A percentile compares a stretch with the other conserved stretches of the same genome.
phyloP scores from a whole-genome alignment of 2,329 filamentous ascomycete genomes.

The Tolypocladium endophyticum region DNA sequence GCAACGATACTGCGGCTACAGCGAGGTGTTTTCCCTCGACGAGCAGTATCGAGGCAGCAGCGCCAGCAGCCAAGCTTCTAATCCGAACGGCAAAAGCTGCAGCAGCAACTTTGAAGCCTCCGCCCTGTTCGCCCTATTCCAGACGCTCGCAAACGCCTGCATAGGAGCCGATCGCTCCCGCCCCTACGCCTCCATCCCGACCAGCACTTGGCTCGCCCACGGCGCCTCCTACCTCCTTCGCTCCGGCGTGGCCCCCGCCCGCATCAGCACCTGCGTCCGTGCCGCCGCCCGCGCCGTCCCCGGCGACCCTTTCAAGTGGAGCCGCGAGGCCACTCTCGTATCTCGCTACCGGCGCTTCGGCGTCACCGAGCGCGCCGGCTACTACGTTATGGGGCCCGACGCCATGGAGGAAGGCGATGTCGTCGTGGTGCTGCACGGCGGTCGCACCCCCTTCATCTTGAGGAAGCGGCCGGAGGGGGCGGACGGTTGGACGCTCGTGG shows the following conservation, averaged over 20 bases:
- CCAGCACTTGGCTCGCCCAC: constrained; percentile 17
- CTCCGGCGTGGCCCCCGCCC: constrained; percentile 4
- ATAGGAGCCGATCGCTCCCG: constrained; percentile 16
- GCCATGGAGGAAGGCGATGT: constrained; percentile 17
- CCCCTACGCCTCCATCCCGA: constrained; percentile 12
- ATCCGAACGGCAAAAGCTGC: not conserved
- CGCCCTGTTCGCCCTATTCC: constrained; percentile 21
- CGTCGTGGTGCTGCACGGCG: constrained; percentile 21
- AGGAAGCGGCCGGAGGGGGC: constrained; percentile 6
- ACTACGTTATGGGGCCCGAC: constrained; percentile 21
- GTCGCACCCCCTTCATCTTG: constrained; percentile 20
- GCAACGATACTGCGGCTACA: constrained; percentile 15
- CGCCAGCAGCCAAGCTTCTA: not conserved
- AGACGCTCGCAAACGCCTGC: constrained; percentile 23
- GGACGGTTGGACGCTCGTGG: constrained; percentile 17
- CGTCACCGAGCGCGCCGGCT: constrained; percentile 15
- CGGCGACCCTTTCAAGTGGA: constrained; percentile 21
- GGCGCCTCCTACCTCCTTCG: constrained; percentile 21
- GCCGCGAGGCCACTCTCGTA: constrained; percentile 22
- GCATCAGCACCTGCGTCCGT: constrained; percentile 11
- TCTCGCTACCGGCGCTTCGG: constrained; percentile 22
- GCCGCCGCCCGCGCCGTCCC: constrained; percentile 11
- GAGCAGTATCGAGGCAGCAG: constrained; percentile 9
- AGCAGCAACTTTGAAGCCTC: constrained; percentile 6
- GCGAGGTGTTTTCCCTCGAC: constrained; percentile 13